These are phyloP conservation scores for Sporopachydermia quercuum DNA, from an alignment of 805 yeast genomes.

Conservation along the genomic window DNA sequence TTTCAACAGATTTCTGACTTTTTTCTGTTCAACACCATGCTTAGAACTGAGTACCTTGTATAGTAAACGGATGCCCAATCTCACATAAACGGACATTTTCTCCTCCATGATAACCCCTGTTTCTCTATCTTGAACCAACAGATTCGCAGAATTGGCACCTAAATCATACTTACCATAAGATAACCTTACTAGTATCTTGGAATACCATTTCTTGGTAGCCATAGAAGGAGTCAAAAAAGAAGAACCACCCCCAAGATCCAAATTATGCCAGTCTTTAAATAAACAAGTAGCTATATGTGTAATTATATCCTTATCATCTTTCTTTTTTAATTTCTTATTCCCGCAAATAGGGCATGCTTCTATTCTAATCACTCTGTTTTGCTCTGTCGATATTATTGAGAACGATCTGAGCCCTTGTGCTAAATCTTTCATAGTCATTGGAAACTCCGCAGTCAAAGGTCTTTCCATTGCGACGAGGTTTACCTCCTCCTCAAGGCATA, in stretches of 20 bases:
- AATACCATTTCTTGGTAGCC: slow-evolving; percentile 83
- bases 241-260: slow-evolving; percentile 45
- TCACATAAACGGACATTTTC: slow-evolving; percentile 76
- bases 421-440: slow-evolving; percentile 4
- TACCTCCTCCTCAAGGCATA: slow-evolving; percentile 31
- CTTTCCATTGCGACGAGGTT: slow-evolving; percentile 10
- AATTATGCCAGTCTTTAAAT: slow-evolving; percentile 58
- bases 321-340: slow-evolving; percentile 36
- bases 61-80: slow-evolving; percentile 73
- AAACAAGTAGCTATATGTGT: slow-evolving; percentile 83
- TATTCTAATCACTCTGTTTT: slow-evolving; percentile 37
- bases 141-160: slow-evolving; percentile 87
- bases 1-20: slow-evolving; percentile 45
- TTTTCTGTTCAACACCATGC: slow-evolving; percentile 36
- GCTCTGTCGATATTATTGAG: slow-evolving; percentile 3
- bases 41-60: slow-evolving; percentile 53
- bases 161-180: slow-evolving; percentile 79
- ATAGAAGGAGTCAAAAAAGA: slow-evolving; percentile 64
- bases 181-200: slow-evolving; percentile 65
- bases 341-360: slow-evolving; percentile 74
- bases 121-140: slow-evolving; percentile 79
- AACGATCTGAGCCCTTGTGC: slow-evolving; percentile 9
- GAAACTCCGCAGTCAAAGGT: slow-evolving; percentile 3
- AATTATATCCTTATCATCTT: slow-evolving; percentile 53
- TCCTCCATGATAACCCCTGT: slow-evolving; percentile 89